Conservation (phyloP, 805 yeast genomes). For the Cyberlindnera petersonii region DNA sequence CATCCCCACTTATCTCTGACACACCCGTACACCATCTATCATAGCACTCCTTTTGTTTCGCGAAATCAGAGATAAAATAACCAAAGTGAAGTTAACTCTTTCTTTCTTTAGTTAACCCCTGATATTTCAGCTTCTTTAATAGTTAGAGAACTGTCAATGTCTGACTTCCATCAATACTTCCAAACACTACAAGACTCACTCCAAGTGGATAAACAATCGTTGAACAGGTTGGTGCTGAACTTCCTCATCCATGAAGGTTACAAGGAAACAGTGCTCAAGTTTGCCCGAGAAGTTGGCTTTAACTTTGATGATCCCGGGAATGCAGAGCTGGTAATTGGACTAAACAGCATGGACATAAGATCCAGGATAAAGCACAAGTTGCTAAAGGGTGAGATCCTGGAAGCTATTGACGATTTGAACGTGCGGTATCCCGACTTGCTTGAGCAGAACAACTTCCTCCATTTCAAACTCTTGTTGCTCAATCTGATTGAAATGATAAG, state of each 20-base stretch:
- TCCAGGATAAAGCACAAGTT: conserved; percentile 50
- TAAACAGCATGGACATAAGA: conserved; percentile 49
- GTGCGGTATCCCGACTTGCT: conserved; percentile 59
- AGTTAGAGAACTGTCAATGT: neutral
- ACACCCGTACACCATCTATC: no score
- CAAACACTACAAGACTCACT: neutral
- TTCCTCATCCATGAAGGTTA: conserved; percentile 78
- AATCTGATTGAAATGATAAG: conserved; percentile 76
- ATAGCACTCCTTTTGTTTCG: no score
- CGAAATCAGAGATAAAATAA: no score
- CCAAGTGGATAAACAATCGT: conserved; percentile 6
- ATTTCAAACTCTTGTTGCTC: conserved; percentile 68
- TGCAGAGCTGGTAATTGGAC: conserved; percentile 33
- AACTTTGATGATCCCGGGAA: conserved; percentile 23
- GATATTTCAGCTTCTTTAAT: neutral
- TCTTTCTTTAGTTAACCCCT: no score
- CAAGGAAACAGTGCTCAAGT: conserved; percentile 54
- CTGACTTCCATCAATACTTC: neutral
- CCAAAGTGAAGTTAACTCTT: no score
- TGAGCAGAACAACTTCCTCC: conserved; percentile 59
- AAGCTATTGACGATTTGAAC: conserved; percentile 54
- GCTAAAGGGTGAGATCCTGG: conserved; percentile 55
- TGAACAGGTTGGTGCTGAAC: conserved; percentile 51
- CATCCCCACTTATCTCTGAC: no score
- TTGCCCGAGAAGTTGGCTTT: conserved; percentile 29